phyloP scores from a whole-genome alignment of 768 basidiomycete genomes.

The Phallus indusiatus region DNA sequence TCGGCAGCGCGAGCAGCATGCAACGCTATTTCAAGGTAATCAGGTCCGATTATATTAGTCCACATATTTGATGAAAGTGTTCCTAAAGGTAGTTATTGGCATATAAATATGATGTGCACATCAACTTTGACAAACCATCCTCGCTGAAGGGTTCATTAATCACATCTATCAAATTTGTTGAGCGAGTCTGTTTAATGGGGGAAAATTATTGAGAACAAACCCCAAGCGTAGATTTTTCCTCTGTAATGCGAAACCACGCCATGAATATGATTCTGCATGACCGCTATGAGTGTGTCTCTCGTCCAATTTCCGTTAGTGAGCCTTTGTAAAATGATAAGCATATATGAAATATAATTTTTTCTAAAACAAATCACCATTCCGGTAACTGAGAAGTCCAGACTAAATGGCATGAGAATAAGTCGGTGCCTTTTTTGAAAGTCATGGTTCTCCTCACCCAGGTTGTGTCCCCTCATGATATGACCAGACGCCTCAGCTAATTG shows the following conservation, averaged over 20 bases:
- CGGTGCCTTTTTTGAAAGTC: background rate
- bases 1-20: slow-evolving; percentile 40
- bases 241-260: slow-evolving; percentile 43
- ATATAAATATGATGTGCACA: background rate
- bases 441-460: background rate
- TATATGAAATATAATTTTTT: background rate
- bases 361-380: background rate
- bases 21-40: slow-evolving; percentile 44
- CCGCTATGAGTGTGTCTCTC: slow-evolving; percentile 9
- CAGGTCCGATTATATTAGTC: slow-evolving; percentile 38
- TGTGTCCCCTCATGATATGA: slow-evolving; percentile 34
- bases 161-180: slow-evolving; percentile 7
- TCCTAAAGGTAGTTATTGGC: slow-evolving; percentile 11
- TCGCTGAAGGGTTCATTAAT: slow-evolving; percentile 42
- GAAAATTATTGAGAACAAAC: background rate
- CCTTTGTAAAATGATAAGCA: background rate
- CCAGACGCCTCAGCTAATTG: slow-evolving; percentile 28
- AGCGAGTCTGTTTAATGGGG: background rate
- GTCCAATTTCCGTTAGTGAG: background rate
- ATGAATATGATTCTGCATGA: slow-evolving; percentile 38
- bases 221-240: slow-evolving; percentile 43
- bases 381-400: background rate
- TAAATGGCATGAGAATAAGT: background rate
- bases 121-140: slow-evolving; percentile 20
- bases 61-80: slow-evolving; percentile 37